Evolutionary conservation across 768 basidiomycete species (phyloP), one percentile per base, ranked within the genome.

Genomic region (Leccinum uliginosum): DNA sequence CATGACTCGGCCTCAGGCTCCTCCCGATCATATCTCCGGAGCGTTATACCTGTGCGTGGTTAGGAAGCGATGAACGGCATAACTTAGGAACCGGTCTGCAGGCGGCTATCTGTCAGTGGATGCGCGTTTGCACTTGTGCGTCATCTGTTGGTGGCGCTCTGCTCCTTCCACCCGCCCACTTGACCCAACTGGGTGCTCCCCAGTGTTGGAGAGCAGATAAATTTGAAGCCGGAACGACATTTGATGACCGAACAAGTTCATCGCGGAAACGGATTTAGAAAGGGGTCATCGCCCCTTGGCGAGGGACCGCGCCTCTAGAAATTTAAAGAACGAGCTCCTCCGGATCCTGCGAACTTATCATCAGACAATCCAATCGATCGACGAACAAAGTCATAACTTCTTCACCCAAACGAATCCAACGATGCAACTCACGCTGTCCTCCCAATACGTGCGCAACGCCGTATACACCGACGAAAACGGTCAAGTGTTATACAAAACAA

Each of bases 401-500:
- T 10, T 40, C 38, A 40, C n/a, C 38, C 17, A n/a, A 38, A 7
- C 15, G 15, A 35, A 17, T 35, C 7, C 35, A 35, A 35, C 45
- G 32, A 71, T 71, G 63, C 60, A 29, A 10, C 59, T 71, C 54
- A 54, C 35, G 1, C 58, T 72, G 3, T 73, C 70, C 35, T 56
- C 65, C 4, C 50, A 59, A 15, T 30, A 7, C 12, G 64, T 67
- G 19, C 63, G 63, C 54, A 65, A 72, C n/a, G 50, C 71, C 51
- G 29, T 56, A 21, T 62, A 67, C 49, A 66, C 60, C 38, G 19
- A 69, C 12, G 60, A 64, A 50, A 56, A 30, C 21, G 71, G 67
- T 2, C 72, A 72, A 43, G 62, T 66, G 4, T 3, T 71, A 26
- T 72, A 72, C 59, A 72, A 62, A 15, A 73, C 71, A 17, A 53